Evolutionary conservation across 768 basidiomycete genomes (phyloP), one percentile per base, ranked within the genome.

Genomic region (Basidioascus undulatus): DNA sequence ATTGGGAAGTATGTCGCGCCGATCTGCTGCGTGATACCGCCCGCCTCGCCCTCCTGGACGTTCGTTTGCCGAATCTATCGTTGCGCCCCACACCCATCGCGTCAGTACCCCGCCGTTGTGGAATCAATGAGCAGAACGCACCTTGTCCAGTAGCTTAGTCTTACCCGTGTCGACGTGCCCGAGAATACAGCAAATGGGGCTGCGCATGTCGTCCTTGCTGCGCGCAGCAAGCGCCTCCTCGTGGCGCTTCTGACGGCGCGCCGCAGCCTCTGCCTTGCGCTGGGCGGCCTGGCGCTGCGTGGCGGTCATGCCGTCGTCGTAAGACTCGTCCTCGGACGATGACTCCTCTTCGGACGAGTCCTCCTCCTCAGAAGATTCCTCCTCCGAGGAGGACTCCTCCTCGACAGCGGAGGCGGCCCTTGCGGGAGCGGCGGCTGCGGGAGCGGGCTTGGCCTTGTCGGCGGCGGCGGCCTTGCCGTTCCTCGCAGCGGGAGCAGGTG

Each of bases 161-260:
- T 98, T 98, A 45, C 92, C 92, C 4, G 87, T 94, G 65, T 98
- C 92, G 68, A 98, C 92, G 57, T 98, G 92, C 44, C 92, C 92
- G 46, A 98, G 60, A 52, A 98, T 98, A 70, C 89, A 94, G 56
- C 89, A 96, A 55, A 98, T 98, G 12, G 92, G 92, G 56, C 77
- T 82, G 32, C 92, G 77, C 35, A 98, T 61, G 55, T 96, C 63
- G 49, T 96, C 84, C 58, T 80, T 84, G 56, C 62, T 82, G 39
- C 82, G 62, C 4, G 77, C 79, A 32, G 86, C 80, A 44, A 87
- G 57, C 12, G 92, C 87, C 23, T 71, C 76, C 57, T 80, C 73
- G 49, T 76, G 77, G 8, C 77, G 74, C 52, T 83, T 76, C 34
- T 71, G 68, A 39, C 62, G 68, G 33, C 83, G 71, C 16, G 69